A percentile compares a stretch with the other conserved stretches of the same genome.
phyloP scores from a whole-genome alignment of 2,329 filamentous ascomycete genomes.

The Alternaria ventricosa region DNA sequence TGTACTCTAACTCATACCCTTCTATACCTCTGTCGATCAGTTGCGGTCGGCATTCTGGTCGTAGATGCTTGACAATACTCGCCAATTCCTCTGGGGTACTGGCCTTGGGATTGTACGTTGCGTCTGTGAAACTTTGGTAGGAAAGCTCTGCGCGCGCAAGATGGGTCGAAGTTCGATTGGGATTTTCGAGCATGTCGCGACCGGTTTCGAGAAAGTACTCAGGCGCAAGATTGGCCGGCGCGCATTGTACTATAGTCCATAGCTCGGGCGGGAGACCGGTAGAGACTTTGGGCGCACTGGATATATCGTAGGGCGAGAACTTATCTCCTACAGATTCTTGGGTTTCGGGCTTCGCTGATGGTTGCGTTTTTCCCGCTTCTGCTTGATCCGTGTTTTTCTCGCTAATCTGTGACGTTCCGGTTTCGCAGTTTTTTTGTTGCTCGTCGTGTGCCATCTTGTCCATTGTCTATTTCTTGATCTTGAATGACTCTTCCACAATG shows the following conservation, averaged over 20 bases:
- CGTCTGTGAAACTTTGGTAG: constrained; percentile 57
- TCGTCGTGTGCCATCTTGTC: neutral
- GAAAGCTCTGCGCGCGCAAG: constrained; percentile 80
- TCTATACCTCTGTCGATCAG: constrained; percentile 34
- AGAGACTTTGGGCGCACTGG: constrained; percentile 23
- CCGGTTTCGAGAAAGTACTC: constrained; percentile 71
- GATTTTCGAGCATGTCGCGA: constrained; percentile 77
- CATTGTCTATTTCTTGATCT: neutral
- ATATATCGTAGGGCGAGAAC: constrained; percentile 45
- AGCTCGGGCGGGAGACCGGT: constrained; percentile 42
- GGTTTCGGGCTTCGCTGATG: neutral
- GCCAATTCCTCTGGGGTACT: constrained; percentile 46
- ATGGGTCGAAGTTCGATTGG: constrained; percentile 79
- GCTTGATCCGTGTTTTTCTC: neutral
- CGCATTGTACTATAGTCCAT: constrained; percentile 48
- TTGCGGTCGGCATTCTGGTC: constrained; percentile 47
- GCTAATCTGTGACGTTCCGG: neutral
- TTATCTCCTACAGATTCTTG: constrained; percentile 17
- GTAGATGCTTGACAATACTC: constrained; percentile 58
- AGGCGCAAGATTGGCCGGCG: constrained; percentile 67
- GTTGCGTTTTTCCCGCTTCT: neutral
- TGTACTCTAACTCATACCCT: constrained; percentile 61
- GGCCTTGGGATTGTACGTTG: constrained; percentile 42
- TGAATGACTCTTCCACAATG: neutral
- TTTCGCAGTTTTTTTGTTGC: neutral